A percentile compares a stretch with the other conserved stretches of the same genome.
Evolutionary conservation across 306 rosid species (phyloP).

Genomic region (Ziziphus jujuba): DNA sequence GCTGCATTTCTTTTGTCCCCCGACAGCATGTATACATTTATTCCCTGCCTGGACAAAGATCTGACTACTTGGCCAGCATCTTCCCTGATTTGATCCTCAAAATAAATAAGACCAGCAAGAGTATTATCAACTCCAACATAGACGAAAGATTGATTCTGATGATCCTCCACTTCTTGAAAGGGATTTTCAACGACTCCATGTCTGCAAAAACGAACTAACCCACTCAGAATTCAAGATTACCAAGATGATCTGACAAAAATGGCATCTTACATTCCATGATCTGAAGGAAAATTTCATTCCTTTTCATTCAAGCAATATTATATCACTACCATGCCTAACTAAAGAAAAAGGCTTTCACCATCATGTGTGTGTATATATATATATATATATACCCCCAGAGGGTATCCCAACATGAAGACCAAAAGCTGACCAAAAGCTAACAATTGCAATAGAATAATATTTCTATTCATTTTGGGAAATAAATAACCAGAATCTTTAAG

Average conservation of each 20-base stretch:
- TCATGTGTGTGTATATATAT: too few species aligned
- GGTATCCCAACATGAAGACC: too few species aligned
- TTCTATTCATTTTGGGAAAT: background rate
- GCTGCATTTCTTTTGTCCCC: conserved; percentile 88
- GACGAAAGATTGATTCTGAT: conserved; percentile 64
- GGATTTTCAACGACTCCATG: conserved; percentile 53
- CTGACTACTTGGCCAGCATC: conserved; percentile 72
- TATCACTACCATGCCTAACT: too few species aligned
- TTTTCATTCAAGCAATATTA: too few species aligned
- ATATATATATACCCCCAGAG: too few species aligned
- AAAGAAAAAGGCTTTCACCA: too few species aligned
- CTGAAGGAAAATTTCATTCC: too few species aligned
- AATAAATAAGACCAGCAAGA: conserved; percentile 74
- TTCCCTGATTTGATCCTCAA: conserved; percentile 88
- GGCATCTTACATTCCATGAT: too few species aligned
- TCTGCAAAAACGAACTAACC: conserved; percentile 44
- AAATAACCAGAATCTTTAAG: too few species aligned
- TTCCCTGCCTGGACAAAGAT: conserved; percentile 65
- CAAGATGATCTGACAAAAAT: too few species aligned
- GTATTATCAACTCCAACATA: conserved; percentile 75
- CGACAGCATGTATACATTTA: conserved; percentile 77
- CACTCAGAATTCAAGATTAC: background rate
- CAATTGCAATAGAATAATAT: background rate
- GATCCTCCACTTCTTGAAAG: conserved; percentile 53
- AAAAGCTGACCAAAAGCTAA: too few species aligned